phyloP scores from a whole-genome alignment of 164 flowering plant species.

The Piper longum region DNA sequence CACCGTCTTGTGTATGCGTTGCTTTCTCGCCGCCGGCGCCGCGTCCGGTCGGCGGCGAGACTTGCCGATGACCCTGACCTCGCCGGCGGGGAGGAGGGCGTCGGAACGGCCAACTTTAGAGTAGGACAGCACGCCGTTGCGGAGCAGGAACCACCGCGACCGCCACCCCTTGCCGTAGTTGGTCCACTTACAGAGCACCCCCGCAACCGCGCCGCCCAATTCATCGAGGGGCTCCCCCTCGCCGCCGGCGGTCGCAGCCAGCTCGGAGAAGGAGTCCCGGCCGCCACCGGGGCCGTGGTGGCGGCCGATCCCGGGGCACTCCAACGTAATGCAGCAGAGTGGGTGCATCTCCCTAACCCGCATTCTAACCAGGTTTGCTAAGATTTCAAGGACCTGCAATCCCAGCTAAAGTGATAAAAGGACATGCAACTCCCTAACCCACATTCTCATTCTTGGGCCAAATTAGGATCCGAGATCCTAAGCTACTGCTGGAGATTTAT shows the following conservation, averaged over 20 bases:
- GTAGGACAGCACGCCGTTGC: conserved; percentile 65
- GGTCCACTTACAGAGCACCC: conserved; percentile 86
- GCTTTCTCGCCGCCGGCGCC: conserved; percentile 7
- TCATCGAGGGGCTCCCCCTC: conserved; percentile 4
- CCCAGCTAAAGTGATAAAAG: neutral
- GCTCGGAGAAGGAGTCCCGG: conserved; percentile 24
- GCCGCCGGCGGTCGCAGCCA: conserved; percentile 9
- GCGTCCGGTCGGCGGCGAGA: no score
- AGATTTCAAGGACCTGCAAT: neutral
- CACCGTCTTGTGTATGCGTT: conserved; percentile 20
- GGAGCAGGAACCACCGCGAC: conserved; percentile 69
- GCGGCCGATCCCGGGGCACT: conserved; percentile 15
- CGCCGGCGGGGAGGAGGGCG: conserved; percentile 1
- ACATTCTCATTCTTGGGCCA: no score
- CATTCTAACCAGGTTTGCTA: conserved; percentile 19
- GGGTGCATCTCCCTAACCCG: conserved; percentile 82
- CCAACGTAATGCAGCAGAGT: conserved; percentile 67
- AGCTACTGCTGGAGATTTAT: no score
- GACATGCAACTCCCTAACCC: no score
- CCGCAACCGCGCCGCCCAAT: conserved; percentile 35
- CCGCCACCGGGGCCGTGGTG: conserved; percentile 14
- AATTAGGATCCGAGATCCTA: no score
- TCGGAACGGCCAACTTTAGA: conserved; percentile 52
- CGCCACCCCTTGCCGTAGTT: conserved; percentile 96
- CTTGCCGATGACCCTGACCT: no score